Base-by-base conservation (phyloP, 345 rosid species). In the Raphanus raphanistrum region DNA sequence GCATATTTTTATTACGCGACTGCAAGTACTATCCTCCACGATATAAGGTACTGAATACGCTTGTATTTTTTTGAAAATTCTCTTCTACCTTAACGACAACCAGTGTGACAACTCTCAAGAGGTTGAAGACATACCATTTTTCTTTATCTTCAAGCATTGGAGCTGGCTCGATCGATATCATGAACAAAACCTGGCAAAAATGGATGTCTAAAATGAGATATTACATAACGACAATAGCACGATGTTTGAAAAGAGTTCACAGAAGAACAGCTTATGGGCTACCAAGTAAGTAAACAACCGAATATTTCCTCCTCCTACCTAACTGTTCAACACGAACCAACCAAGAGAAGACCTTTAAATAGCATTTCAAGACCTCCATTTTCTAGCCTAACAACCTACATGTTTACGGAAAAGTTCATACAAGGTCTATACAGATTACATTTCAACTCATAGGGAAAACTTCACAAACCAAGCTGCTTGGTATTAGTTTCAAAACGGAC, bases 141-240 rank as follows among this genome's bases (percentile, higher is more conserved):
- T 95, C 99, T 91, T 95, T 95, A 83, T 95, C 99, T 84, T 95
- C 98, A 25, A 92, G 99, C 99, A 95, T 95, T 15, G 99, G 99
- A 80, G 99, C 97, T 71, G 99, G 98, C 85, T 95, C 99, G 71
- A 83, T 87, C 17, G 96, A 91, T 86, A 95, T 92, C 99, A 95
- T 95, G 83, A 95, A 95, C 78, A 95, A 83, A 70, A 95, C 98
- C 98, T 94, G 80, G 79, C 76, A 82, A 73, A 74, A 60, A 75
- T 57, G 57, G 61, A 83, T 43, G 70, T 63, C n/a, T 32, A 21
- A 43, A 70, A 74, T 80, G 72, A 80, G 79, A 70, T 63, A 79
- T 57, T 43, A 64, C 41, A 64, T 70, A 60, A 64, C 12, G 43
- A 45, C 68, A 41, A 69, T 55, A 78, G 63, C 26, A 65, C 62